Base-by-base conservation (phyloP, 1,284 basidiomycete genomes). In the Tranzscheliella williamsii region DNA sequence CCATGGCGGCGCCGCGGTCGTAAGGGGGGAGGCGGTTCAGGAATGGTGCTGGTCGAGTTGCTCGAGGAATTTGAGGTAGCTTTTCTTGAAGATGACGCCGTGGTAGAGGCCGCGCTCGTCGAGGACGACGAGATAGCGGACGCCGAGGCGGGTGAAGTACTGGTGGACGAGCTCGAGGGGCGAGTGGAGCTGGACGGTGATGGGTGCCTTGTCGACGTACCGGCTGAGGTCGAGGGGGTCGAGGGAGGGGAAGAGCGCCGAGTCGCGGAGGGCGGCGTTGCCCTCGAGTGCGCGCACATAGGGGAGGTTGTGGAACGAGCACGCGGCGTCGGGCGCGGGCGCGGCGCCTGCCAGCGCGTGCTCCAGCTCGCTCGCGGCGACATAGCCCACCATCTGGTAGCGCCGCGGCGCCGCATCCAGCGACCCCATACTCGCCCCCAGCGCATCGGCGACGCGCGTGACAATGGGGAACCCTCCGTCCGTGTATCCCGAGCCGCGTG, bases 71-170 rank as follows among this genome's bases (percentile, higher is more conserved):
- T 63, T 63, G 26, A 63, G 33, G 15, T 63, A 63, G 16, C 85
- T 85, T 79, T 93, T 93, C 82, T 95, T 95, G 78, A 92, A 89
- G 51, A 97, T 88, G 9, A 93, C 82, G 5, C 93, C 93, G 70
- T 88, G 86, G 73, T 92, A 96, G 42, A 86, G 80, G 2, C 93
- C 92, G 45, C 89, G 85, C 2, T 84, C 80, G 75, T 96, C 90
- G 2, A 84, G 87, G 5, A 95, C 86, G 20, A 96, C 82, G 21
- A 73, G 41, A 33, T 70, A 71, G 8, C 66, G 38, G 12, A 73
- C 66, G 13, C 70, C 70, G n/a, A 73, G 40, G 4, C 57, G 42
- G 17, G 61, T 61, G 31, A 73, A 73, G 42, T 66, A 64, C 75
- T 91, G 88, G 70, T 95, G 92, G 1, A 95, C 84, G 44, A 94